Conservation (phyloP, 495 filamentous ascomycete species). For the Hypoxylon cercidicola region DNA sequence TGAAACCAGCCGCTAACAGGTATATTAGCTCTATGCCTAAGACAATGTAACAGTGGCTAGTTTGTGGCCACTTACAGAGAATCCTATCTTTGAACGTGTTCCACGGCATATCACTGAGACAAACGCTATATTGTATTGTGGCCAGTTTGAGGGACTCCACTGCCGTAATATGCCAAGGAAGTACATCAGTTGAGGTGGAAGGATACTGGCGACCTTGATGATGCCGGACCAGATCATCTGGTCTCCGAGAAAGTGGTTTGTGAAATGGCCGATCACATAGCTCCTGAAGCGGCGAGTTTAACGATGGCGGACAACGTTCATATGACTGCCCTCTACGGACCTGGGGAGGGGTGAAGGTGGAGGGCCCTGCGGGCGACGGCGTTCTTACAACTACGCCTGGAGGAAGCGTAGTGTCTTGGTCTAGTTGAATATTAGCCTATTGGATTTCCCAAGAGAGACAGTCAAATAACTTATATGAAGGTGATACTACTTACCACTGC, state of each 20-base stretch:
- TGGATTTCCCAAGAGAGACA: constrained; percentile 26
- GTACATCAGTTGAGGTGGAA: neutral
- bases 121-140: neutral
- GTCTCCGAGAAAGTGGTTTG: neutral
- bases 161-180: neutral
- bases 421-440: constrained; percentile 14
- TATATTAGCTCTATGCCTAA: neutral
- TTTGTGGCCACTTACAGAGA: neutral
- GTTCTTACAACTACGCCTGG: constrained; percentile 36
- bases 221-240: neutral
- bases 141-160: neutral
- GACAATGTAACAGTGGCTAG: neutral
- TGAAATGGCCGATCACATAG: neutral
- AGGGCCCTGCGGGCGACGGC: constrained; percentile 24
- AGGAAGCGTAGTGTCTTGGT: constrained; percentile 20
- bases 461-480: neutral
- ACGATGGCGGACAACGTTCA: neutral
- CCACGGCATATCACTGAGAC: constrained; percentile 8
- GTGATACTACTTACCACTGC: constrained; percentile 7
- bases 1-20: neutral
- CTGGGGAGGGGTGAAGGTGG: neutral
- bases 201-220: neutral
- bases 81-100: constrained; percentile 1
- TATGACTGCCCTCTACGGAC: neutral
- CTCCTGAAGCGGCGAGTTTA: neutral